These are phyloP conservation scores for Pilatotrama ljubarskyi DNA, from an alignment of 768 basidiomycete species.

Conservation along the genomic window DNA sequence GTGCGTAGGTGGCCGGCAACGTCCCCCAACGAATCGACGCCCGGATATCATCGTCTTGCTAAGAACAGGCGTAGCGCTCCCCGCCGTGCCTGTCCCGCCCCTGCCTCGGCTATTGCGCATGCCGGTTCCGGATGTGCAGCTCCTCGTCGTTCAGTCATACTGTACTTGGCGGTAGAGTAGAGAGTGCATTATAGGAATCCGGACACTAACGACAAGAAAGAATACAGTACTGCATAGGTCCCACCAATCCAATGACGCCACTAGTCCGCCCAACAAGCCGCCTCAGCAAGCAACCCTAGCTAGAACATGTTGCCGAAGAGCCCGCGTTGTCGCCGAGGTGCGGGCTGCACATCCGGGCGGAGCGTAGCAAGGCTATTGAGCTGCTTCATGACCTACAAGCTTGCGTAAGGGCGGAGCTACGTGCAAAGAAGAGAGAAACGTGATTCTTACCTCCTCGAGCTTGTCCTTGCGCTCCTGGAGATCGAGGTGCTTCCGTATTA, in stretches of 20 bases:
- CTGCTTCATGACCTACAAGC: constrained; percentile 84
- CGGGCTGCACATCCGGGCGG: constrained; percentile 76
- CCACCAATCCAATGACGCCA: background rate
- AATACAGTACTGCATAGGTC: constrained; percentile 9
- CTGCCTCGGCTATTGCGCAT: too few relatives aligned
- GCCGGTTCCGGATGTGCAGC: too few relatives aligned
- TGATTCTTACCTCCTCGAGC: constrained; percentile 74
- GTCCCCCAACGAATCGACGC: background rate
- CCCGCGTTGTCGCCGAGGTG: constrained; percentile 72
- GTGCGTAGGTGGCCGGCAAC: background rate
- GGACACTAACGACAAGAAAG: background rate
- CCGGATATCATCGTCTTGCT: too few relatives aligned
- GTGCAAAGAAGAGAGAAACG: background rate
- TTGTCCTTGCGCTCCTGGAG: constrained; percentile 97
- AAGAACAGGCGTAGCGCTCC: too few relatives aligned
- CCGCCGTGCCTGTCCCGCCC: too few relatives aligned
- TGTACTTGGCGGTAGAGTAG: background rate
- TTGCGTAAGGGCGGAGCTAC: background rate
- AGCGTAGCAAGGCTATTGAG: constrained; percentile 89
- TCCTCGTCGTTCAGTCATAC: too few relatives aligned
- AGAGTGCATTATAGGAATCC: constrained; percentile 2
- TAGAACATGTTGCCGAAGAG: constrained; percentile 74
- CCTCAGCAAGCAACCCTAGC: too few relatives aligned
- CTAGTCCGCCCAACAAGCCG: background rate
- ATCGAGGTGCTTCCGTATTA: constrained; percentile 84